Conservation (phyloP, 345 rosid genomes). For the Microcos paniculata region DNA sequence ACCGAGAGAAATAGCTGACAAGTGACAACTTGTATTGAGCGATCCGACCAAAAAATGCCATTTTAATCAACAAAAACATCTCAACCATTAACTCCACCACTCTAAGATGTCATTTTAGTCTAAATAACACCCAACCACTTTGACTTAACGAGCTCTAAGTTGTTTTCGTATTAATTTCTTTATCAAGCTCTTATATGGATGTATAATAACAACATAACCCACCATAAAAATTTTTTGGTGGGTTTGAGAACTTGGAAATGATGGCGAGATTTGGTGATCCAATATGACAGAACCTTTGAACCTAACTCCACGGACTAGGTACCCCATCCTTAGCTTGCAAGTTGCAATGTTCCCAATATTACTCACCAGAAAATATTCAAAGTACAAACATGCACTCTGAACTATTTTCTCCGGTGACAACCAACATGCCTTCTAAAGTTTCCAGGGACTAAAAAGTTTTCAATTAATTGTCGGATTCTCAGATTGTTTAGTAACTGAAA, state of each 20-base stretch:
- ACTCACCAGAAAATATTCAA: neutral
- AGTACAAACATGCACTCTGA: no score
- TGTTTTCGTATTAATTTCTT: neutral
- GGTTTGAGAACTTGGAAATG: neutral
- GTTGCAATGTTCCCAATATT: neutral
- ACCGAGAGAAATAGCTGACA: no score
- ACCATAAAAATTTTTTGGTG: neutral
- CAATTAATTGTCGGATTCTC: neutral
- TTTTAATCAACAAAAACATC: neutral
- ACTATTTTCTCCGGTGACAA: neutral
- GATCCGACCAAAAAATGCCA: neutral
- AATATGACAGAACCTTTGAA: neutral
- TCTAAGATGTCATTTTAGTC: neutral
- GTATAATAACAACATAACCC: neutral
- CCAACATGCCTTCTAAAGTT: neutral
- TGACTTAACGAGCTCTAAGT: neutral
- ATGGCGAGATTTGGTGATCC: slow-evolving; percentile 3
- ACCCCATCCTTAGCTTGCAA: neutral
- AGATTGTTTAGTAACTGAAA: neutral
- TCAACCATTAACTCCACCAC: neutral
- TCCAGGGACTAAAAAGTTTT: neutral
- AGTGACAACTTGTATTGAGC: neutral
- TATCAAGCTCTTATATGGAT: neutral
- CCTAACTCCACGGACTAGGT: neutral
- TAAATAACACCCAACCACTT: neutral